Conservation (phyloP, 108 stramenopile species). For the Skeletonema grethae region DNA sequence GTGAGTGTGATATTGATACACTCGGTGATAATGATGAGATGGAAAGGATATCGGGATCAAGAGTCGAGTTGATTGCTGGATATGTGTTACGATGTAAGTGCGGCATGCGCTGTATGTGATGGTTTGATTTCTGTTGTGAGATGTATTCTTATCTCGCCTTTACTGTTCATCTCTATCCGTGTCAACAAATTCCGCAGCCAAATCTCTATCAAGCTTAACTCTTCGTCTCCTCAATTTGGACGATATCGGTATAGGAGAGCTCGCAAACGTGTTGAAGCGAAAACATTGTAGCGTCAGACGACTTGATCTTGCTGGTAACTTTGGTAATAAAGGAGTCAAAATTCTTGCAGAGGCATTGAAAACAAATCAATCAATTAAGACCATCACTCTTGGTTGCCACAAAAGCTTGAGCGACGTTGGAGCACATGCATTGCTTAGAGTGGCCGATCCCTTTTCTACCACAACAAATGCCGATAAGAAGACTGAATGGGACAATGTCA, state of each 20-base stretch:
- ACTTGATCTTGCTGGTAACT: constrained; percentile 34
- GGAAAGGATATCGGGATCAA: background rate
- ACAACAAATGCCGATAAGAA: background rate
- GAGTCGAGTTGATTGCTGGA: constrained; percentile 9
- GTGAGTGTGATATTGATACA: constrained; percentile 17
- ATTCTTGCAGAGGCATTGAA: constrained; percentile 37
- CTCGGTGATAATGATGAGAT: constrained; percentile 7
- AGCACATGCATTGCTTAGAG: background rate
- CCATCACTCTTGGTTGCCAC: constrained; percentile 26
- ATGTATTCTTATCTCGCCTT: background rate
- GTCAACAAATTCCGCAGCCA: background rate
- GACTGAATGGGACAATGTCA: constrained; percentile 21
- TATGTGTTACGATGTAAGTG: constrained; percentile 7
- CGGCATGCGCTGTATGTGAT: no score
- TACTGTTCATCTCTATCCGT: background rate
- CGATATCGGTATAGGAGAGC: constrained; percentile 7
- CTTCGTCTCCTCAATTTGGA: constrained; percentile 9
- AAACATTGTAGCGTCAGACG: constrained; percentile 26
- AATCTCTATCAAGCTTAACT: constrained; percentile 5
- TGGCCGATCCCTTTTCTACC: constrained; percentile 1
- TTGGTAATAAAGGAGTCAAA: constrained; percentile 34
- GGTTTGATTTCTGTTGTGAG: no score
- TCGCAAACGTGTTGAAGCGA: background rate
- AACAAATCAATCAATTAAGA: constrained; percentile 25
- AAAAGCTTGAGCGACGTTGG: constrained; percentile 24